Evolutionary conservation across 768 basidiomycete genomes (phyloP).

Genomic region (Inosperma sp.): DNA sequence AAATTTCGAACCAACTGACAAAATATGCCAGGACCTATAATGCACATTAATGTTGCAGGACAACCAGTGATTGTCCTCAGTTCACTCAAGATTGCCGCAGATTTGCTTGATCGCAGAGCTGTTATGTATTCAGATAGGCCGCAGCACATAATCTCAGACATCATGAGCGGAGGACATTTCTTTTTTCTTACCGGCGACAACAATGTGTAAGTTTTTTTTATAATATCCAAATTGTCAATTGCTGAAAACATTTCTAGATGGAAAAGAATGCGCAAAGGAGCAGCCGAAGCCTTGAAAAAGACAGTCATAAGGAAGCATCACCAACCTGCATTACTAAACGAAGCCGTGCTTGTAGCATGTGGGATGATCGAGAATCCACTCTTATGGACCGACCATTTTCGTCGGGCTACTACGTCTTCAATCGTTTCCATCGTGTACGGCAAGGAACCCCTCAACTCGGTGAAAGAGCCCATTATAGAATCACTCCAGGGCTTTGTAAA

Average conservation of each 20-base stretch:
- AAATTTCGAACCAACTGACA: not conserved
- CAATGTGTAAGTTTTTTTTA: not conserved
- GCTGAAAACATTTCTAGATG: not conserved
- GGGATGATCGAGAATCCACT: not conserved
- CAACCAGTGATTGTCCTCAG: slow-evolving; percentile 34
- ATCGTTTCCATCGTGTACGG: too few species aligned
- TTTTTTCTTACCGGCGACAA: not conserved
- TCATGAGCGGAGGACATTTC: not conserved
- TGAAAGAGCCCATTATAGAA: not conserved
- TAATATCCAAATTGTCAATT: not conserved
- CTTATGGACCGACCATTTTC: not conserved
- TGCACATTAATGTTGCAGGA: too few species aligned
- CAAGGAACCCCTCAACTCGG: too few species aligned
- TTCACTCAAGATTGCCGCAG: too few species aligned
- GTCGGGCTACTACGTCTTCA: too few species aligned
- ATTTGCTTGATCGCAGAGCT: slow-evolving; percentile 31
- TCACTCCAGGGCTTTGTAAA: not conserved
- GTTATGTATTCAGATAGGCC: slow-evolving; percentile 35
- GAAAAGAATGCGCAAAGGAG: not conserved
- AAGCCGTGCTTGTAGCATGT: not conserved
- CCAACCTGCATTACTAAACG: not conserved
- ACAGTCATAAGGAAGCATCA: not conserved
- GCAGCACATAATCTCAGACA: not conserved
- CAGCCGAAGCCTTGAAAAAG: not conserved
- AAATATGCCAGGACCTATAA: slow-evolving; percentile 11